Evolutionary conservation across 129 eudicot species (phyloP).

Genomic region (Smallanthus sonchifolius): DNA sequence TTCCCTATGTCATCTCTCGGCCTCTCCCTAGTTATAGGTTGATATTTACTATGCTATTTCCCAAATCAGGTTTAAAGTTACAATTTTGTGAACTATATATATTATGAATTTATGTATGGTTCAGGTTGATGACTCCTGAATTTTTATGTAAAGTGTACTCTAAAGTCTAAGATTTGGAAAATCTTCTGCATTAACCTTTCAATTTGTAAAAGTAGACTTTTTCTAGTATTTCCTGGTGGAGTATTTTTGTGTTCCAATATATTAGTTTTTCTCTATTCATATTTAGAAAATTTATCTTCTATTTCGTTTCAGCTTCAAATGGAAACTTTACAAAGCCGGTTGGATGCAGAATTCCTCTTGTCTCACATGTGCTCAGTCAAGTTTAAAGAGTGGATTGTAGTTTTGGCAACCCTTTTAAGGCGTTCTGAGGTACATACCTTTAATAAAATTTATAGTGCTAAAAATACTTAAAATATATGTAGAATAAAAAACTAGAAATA

Average conservation of each 20-base stretch:
- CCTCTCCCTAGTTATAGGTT: background rate
- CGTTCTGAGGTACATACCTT: conserved; percentile 74
- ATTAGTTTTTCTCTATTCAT: conserved; percentile 3
- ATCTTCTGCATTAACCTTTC: conserved; percentile 5
- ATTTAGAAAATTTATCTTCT: background rate
- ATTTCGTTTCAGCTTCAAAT: conserved; percentile 68
- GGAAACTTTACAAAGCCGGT: conserved; percentile 90
- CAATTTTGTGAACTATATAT: background rate
- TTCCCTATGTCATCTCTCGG: background rate
- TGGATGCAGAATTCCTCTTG: conserved; percentile 98
- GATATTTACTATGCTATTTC: background rate
- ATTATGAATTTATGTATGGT: background rate
- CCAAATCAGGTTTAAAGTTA: conserved; percentile 7
- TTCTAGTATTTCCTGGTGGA: background rate
- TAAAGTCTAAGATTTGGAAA: background rate
- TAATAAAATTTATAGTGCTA: background rate
- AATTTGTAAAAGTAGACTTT: background rate
- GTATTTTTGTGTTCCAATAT: background rate
- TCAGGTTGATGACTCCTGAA: background rate
- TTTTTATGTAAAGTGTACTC: background rate
- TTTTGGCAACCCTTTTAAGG: conserved; percentile 92
- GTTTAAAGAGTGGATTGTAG: conserved; percentile 98
- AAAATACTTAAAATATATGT: background rate
- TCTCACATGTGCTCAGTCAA: conserved; percentile 99
- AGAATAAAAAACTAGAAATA: background rate